Evolutionary conservation across 768 basidiomycete genomes (phyloP).

Genomic region (Hericium coralloides): DNA sequence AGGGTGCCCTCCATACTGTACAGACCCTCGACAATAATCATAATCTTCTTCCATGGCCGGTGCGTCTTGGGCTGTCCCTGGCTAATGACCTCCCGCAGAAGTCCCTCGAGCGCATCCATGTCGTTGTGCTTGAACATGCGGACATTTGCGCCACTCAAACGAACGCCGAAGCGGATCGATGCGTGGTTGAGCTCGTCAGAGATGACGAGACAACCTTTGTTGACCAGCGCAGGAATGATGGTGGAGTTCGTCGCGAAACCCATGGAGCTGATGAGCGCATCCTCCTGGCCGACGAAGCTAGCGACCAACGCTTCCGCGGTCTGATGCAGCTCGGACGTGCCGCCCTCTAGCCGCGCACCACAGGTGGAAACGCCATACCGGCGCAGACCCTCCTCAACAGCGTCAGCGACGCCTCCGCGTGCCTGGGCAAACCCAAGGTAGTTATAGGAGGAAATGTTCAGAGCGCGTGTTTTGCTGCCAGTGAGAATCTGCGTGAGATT

Average conservation of each 20-base stretch:
- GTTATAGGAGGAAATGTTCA: constrained; percentile 98
- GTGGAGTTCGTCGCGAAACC: constrained; percentile 96
- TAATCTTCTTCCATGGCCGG: constrained; percentile 98
- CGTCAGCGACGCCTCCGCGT: constrained; percentile 88
- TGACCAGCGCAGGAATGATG: constrained; percentile 82
- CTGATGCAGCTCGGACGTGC: constrained; percentile 78
- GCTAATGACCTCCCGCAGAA: constrained; percentile 86
- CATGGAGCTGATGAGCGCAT: constrained; percentile 87
- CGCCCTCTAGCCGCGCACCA: constrained; percentile 75
- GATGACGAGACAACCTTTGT: constrained; percentile 89
- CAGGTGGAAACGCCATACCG: constrained; percentile 75
- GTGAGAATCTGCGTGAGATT: constrained; percentile 71
- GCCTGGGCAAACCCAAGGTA: constrained; percentile 98
- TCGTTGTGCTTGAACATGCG: constrained; percentile 97
- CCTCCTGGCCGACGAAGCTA: constrained; percentile 84
- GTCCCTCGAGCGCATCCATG: constrained; percentile 68
- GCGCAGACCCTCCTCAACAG: constrained; percentile 75
- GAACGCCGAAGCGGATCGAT: constrained; percentile 86
- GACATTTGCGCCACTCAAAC: constrained; percentile 81
- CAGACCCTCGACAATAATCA: constrained; percentile 89
- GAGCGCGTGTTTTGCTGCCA: constrained; percentile 74
- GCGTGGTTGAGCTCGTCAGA: constrained; percentile 97
- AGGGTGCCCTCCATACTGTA: constrained; percentile 99
- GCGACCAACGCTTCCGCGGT: constrained; percentile 82
- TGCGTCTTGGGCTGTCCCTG: constrained; percentile 98